Percentiles rank a stretch among this genome's conserved stretches.
Conservation (phyloP, 495 filamentous ascomycete species). For the Ramalina intermedia region DNA sequence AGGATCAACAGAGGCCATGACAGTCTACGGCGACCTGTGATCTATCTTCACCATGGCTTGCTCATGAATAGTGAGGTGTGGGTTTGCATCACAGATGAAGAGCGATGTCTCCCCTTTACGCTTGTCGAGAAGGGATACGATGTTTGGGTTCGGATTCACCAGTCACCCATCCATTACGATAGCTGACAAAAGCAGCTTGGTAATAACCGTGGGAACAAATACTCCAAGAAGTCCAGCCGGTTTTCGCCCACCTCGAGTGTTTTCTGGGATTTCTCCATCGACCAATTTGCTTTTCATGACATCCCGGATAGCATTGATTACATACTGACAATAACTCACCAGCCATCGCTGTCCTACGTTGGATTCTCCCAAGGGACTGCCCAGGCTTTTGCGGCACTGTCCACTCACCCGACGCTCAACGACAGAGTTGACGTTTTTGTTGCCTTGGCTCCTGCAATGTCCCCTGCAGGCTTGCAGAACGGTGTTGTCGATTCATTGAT, state of each 20-base stretch:
- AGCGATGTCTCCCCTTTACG: slow-evolving; percentile 75
- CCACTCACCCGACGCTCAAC: slow-evolving; percentile 84
- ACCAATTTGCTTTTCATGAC: slow-evolving; percentile 95
- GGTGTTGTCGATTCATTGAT: slow-evolving; percentile 81
- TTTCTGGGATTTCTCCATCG: slow-evolving; percentile 97
- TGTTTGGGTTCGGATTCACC: slow-evolving; percentile 58
- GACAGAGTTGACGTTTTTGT: slow-evolving; percentile 93
- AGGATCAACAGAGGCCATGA: slow-evolving; percentile 57
- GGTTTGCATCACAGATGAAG: slow-evolving; percentile 79
- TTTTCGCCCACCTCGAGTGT: slow-evolving; percentile 54
- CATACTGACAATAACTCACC: slow-evolving; percentile 68
- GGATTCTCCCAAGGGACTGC: slow-evolving; percentile 96
- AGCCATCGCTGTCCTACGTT: slow-evolving; percentile 83
- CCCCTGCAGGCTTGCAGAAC: slow-evolving; percentile 77
- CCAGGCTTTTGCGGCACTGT: slow-evolving; percentile 89
- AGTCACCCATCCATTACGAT: background rate
- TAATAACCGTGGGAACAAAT: slow-evolving; percentile 97
- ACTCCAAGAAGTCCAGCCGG: slow-evolving; percentile 80
- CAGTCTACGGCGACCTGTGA: slow-evolving; percentile 68
- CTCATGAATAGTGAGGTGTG: slow-evolving; percentile 99
- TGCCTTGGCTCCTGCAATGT: slow-evolving; percentile 94
- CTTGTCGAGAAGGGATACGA: slow-evolving; percentile 88
- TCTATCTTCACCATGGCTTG: slow-evolving; percentile 91
- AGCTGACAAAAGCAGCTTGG: slow-evolving; percentile 44
- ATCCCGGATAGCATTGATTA: slow-evolving; percentile 91